These are phyloP conservation scores for Litchi chinensis DNA, from an alignment of 345 rosid genomes.

Conservation along the genomic window DNA sequence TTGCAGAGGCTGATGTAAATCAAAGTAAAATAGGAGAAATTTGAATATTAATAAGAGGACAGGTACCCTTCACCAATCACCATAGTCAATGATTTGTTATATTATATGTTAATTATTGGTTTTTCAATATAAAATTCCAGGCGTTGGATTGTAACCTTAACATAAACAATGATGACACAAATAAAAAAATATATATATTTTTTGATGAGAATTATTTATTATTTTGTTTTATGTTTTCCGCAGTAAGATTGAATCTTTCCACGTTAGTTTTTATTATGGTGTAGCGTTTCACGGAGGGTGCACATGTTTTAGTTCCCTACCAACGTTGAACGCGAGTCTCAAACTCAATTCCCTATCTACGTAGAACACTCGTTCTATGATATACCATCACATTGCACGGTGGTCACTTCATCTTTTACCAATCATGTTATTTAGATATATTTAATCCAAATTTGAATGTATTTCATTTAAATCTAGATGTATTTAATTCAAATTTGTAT, in stretches of 20 bases:
- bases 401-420: no score
- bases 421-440: no score
- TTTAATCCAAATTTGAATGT: no score
- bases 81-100: background rate
- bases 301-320: background rate
- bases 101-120: background rate
- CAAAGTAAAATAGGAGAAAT: background rate
- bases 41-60: background rate
- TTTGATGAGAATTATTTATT: background rate
- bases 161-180: background rate
- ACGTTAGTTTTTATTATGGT: background rate
- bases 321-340: no score
- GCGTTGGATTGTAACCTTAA: background rate
- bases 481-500: no score
- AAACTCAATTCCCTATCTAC: no score
- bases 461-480: no score
- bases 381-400: no score
- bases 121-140: background rate
- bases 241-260: background rate
- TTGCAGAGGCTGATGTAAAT: constrained; percentile 4
- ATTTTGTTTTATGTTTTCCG: background rate
- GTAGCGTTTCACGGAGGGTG: background rate
- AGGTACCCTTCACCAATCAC: background rate
- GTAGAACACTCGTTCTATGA: background rate
- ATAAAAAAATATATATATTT: background rate